Evolutionary conservation across 306 rosid genomes (phyloP).

Genomic region (Ormosia semicastrata): DNA sequence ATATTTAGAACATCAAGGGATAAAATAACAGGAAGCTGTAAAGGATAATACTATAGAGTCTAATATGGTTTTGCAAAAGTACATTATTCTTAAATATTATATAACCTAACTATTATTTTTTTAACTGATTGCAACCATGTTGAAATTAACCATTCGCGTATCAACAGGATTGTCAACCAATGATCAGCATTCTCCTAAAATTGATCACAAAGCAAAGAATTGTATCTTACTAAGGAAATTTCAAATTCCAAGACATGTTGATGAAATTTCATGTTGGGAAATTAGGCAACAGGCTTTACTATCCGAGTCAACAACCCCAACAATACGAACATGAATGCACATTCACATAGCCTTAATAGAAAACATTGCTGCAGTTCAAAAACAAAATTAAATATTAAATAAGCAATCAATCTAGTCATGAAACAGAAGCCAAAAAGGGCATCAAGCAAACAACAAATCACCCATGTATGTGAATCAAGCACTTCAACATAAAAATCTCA

Average conservation of each 20-base stretch:
- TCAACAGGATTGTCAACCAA: not conserved
- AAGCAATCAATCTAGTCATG: not conserved
- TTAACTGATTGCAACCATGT: not conserved
- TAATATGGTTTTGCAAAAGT: not conserved
- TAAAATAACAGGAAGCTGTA: not conserved
- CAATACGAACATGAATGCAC: not conserved
- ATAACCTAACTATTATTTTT: not conserved
- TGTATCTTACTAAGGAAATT: not conserved
- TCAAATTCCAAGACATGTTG: not conserved
- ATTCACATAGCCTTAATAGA: not conserved
- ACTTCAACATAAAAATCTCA: not conserved
- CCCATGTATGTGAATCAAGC: not conserved
- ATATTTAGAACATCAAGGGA: not conserved
- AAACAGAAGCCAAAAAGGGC: conserved; percentile 9
- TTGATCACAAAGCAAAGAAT: not conserved
- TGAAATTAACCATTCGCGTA: conserved; percentile 2
- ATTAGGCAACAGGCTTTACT: conserved; percentile 4
- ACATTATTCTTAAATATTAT: not conserved
- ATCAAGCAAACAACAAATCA: conserved; percentile 7
- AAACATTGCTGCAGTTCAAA: not conserved
- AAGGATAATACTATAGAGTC: not conserved
- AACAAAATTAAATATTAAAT: not conserved
- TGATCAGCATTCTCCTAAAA: not conserved
- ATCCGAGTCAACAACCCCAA: not conserved
- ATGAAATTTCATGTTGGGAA: not conserved